Percentiles rank a stretch among this genome's conserved stretches.
These are phyloP conservation scores for Colletotrichum sp. DNA, from an alignment of 2,329 filamentous ascomycete species.

Conservation along the genomic window DNA sequence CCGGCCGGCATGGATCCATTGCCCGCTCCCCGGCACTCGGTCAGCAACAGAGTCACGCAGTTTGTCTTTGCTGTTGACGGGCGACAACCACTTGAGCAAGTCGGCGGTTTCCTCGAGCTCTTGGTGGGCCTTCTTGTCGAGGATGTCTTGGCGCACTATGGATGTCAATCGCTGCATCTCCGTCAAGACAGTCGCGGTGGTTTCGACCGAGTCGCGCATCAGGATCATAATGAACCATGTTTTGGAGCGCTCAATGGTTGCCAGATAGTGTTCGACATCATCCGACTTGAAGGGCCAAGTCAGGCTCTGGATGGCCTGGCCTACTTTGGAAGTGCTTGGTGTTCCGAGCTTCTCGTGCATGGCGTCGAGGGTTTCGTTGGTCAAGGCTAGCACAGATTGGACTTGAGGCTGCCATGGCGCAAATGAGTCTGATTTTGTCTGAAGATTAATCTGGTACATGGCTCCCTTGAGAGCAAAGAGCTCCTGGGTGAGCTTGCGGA, in stretches of 20 bases:
- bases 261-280: conserved; percentile 25
- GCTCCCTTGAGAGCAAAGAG: conserved; percentile 28
- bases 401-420: conserved; percentile 1
- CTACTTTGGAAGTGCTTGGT: conserved; percentile 16
- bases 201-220: conserved; percentile 25
- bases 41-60: conserved; percentile 10
- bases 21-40: conserved; percentile 25
- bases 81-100: conserved; percentile 24
- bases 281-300: conserved; percentile 26
- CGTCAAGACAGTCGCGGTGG: conserved; percentile 21
- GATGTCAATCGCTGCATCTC: conserved; percentile 25
- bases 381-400: conserved; percentile 24
- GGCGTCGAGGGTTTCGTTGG: conserved; percentile 24
- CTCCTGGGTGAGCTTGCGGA: conserved; percentile 26
- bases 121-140: conserved; percentile 15
- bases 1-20: conserved; percentile 23
- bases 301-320: conserved; percentile 12
- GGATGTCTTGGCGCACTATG: conserved; percentile 25
- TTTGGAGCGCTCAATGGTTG: conserved; percentile 26
- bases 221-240: conserved; percentile 30
- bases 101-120: conserved; percentile 22
- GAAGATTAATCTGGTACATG: conserved; percentile 24
- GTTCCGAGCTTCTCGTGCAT: conserved; percentile 21
- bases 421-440: background rate
- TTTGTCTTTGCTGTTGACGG: conserved; percentile 22